Conservation (phyloP, 164 flowering plant species). For the Dillenia turbinata region DNA sequence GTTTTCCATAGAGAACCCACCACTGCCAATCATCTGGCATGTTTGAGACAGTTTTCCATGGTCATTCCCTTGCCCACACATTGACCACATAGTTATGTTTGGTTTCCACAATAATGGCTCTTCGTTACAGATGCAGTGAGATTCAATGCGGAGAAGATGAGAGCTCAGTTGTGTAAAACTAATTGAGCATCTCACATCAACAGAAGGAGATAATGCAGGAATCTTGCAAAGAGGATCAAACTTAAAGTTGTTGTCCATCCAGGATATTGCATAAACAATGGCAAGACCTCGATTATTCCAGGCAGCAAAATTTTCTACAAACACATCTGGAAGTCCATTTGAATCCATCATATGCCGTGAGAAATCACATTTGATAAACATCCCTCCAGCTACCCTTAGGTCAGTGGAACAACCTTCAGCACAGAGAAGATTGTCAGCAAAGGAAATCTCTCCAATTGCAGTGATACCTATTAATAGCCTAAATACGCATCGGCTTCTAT, state of each 20-base stretch:
- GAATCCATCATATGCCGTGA: constrained; percentile 1
- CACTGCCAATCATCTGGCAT: constrained; percentile 46
- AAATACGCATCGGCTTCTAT: constrained; percentile 55
- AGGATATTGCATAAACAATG: constrained; percentile 44
- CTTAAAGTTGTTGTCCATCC: constrained; percentile 29
- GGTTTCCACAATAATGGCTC: constrained; percentile 61
- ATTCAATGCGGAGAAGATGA: constrained; percentile 61
- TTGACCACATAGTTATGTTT: constrained; percentile 54
- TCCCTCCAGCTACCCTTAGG: constrained; percentile 46
- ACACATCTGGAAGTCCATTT: constrained; percentile 11
- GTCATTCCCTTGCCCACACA: constrained; percentile 20
- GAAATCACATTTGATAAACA: constrained; percentile 43
- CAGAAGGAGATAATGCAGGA: constrained; percentile 40
- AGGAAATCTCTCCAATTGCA: constrained; percentile 54
- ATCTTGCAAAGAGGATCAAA: constrained; percentile 42
- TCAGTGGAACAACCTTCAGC: constrained; percentile 20
- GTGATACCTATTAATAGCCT: constrained; percentile 33
- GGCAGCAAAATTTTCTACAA: constrained; percentile 33
- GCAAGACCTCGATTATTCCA: constrained; percentile 76
- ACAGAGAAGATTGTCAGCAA: constrained; percentile 36
- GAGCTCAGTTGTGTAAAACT: constrained; percentile 35
- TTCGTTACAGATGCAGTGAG: constrained; percentile 39
- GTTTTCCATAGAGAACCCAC: constrained; percentile 16
- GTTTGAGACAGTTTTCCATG: constrained; percentile 13
- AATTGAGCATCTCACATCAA: constrained; percentile 28